phyloP scores from a whole-genome alignment of 768 basidiomycete species.

The Mycena venus region DNA sequence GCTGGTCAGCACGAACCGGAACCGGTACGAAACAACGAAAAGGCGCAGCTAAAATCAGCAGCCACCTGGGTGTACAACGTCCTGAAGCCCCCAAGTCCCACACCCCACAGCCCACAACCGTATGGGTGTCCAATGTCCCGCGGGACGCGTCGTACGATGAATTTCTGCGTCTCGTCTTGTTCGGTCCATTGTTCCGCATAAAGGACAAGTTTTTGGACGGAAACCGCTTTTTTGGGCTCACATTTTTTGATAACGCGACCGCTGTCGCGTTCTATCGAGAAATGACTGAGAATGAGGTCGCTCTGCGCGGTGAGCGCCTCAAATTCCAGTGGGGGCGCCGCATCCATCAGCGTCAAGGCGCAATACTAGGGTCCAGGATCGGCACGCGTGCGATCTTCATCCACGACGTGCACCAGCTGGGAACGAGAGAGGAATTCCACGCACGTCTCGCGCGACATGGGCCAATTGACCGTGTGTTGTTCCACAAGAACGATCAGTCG shows the following conservation, averaged over 20 bases:
- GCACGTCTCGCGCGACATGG: not conserved
- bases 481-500: not conserved
- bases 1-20: not conserved
- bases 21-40: not conserved
- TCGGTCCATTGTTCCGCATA: slow-evolving; percentile 11
- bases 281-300: slow-evolving; percentile 3
- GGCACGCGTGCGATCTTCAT: slow-evolving; percentile 18
- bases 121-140: not conserved
- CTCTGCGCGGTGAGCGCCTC: not conserved
- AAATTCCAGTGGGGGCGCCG: slow-evolving; percentile 10
- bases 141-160: not conserved
- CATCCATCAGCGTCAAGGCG: not conserved
- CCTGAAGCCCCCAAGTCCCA: not conserved
- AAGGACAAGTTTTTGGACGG: not conserved
- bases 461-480: slow-evolving; percentile 3
- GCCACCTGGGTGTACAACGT: slow-evolving; percentile 32
- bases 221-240: slow-evolving; percentile 4
- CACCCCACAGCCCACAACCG: not conserved
- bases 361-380: not conserved
- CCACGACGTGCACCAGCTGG: slow-evolving; percentile 5
- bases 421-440: not conserved
- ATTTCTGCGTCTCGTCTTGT: slow-evolving; percentile 9
- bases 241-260: slow-evolving; percentile 9
- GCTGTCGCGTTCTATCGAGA: slow-evolving; percentile 19
- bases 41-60: not conserved